phyloP scores from a whole-genome alignment of 140 eudicot genomes.

The Ambrosia hybrid region DNA sequence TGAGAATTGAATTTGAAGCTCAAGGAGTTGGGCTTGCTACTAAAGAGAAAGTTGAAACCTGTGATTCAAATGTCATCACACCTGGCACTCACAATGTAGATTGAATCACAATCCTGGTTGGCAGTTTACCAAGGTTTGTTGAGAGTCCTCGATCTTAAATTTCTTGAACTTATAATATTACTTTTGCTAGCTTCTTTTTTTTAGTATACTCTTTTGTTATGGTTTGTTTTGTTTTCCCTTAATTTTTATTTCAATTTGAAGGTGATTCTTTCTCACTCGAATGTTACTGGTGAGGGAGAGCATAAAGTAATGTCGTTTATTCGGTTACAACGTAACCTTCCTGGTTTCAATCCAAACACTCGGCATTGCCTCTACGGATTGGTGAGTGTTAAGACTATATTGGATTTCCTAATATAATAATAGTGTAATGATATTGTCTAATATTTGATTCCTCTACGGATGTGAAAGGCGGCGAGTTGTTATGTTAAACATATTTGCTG shows the following conservation, averaged over 20 bases:
- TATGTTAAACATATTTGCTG: too few species aligned
- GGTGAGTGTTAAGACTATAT: constrained; percentile 44
- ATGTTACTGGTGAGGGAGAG: constrained; percentile 99
- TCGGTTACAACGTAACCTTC: constrained; percentile 80
- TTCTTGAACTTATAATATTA: constrained; percentile 9
- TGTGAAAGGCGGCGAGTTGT: too few species aligned
- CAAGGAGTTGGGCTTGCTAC: constrained; percentile 61
- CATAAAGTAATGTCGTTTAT: constrained; percentile 96
- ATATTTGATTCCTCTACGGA: background rate
- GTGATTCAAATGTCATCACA: constrained; percentile 89
- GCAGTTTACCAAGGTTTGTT: constrained; percentile 73
- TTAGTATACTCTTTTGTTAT: too few species aligned
- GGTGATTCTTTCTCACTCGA: constrained; percentile 98
- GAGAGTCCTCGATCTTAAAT: constrained; percentile 18
- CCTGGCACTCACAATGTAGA: constrained; percentile 85
- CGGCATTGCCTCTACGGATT: constrained; percentile 92
- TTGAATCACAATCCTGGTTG: constrained; percentile 86
- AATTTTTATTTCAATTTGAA: constrained; percentile 57
- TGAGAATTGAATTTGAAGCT: constrained; percentile 69
- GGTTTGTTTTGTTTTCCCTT: constrained; percentile 27
- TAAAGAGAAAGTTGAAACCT: constrained; percentile 79
- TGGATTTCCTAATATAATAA: background rate
- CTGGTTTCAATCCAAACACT: constrained; percentile 92
- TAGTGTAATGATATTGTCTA: background rate
- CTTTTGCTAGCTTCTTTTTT: too few species aligned